Evolutionary conservation across 768 basidiomycete species (phyloP).

Genomic region (Amanita fuliginea): DNA sequence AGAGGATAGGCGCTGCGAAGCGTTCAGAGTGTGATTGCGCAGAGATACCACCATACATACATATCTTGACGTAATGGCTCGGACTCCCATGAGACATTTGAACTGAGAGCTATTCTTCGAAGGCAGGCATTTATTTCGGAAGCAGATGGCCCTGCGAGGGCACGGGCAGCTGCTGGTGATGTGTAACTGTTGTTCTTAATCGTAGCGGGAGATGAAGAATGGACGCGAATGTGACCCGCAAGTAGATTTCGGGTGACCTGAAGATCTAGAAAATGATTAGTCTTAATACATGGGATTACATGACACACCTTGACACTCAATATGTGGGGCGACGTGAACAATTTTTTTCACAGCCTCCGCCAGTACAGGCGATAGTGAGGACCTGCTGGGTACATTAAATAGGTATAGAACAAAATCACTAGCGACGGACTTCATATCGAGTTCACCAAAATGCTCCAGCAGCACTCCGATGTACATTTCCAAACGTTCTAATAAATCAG

Average conservation of each 20-base stretch:
- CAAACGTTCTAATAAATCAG: constrained; percentile 52
- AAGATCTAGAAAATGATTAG: constrained; percentile 36
- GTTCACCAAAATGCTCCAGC: constrained; percentile 44
- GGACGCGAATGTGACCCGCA: constrained; percentile 41
- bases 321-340: constrained; percentile 46
- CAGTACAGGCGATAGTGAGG: constrained; percentile 35
- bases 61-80: constrained; percentile 50
- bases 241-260: constrained; percentile 42
- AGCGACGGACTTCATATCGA: constrained; percentile 35
- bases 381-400: constrained; percentile 16
- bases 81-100: constrained; percentile 50
- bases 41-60: constrained; percentile 24
- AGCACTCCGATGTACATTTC: constrained; percentile 59
- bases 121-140: constrained; percentile 46
- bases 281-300: neutral
- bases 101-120: constrained; percentile 37
- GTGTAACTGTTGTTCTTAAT: constrained; percentile 43
- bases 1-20: constrained; percentile 37
- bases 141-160: constrained; percentile 45
- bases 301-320: constrained; percentile 45
- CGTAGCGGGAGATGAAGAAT: constrained; percentile 43
- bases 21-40: constrained; percentile 6
- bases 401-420: constrained; percentile 1
- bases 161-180: constrained; percentile 41
- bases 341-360: constrained; percentile 63